Conservation (phyloP, 371 early-diverging fungal genomes). For the Mucor lusitanicus region DNA sequence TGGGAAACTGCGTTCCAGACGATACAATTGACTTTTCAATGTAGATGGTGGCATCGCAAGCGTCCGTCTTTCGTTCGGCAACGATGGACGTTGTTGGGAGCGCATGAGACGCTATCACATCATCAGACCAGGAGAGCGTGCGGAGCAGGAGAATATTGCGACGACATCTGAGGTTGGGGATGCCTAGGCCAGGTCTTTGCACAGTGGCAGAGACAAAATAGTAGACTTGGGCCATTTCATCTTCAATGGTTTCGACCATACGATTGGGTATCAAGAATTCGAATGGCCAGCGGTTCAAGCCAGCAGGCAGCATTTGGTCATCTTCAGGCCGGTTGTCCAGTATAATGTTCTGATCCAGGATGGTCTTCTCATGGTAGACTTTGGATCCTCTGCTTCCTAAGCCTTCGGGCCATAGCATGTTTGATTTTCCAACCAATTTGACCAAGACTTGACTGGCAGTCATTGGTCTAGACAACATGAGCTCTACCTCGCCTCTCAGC, state of each 20-base stretch:
- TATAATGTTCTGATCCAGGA: conserved; percentile 30
- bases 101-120: conserved; percentile 33
- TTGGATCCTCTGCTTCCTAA: conserved; percentile 22
- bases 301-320: conserved; percentile 24
- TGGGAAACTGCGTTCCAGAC: conserved; percentile 50
- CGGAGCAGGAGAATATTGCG: conserved; percentile 44
- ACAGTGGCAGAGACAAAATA: conserved; percentile 42
- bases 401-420: conserved; percentile 41
- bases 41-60: conserved; percentile 43
- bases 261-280: conserved; percentile 46
- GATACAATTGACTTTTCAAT: conserved; percentile 50
- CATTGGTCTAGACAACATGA: conserved; percentile 27
- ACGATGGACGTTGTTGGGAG: conserved; percentile 41
- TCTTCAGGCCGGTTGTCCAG: conserved; percentile 16
- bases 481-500: conserved; percentile 33
- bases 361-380: conserved; percentile 29
- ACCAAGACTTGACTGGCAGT: conserved; percentile 19
- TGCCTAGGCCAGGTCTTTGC: conserved; percentile 32
- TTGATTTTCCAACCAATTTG: conserved; percentile 30
- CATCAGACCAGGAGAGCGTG: conserved; percentile 36
- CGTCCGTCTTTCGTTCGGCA: conserved; percentile 34
- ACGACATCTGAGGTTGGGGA: conserved; percentile 22
- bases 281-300: conserved; percentile 47
- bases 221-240: conserved; percentile 43
- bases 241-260: conserved; percentile 47